Base-by-base conservation (phyloP, 768 basidiomycete genomes). In the Tricholoma hemisulphureum region DNA sequence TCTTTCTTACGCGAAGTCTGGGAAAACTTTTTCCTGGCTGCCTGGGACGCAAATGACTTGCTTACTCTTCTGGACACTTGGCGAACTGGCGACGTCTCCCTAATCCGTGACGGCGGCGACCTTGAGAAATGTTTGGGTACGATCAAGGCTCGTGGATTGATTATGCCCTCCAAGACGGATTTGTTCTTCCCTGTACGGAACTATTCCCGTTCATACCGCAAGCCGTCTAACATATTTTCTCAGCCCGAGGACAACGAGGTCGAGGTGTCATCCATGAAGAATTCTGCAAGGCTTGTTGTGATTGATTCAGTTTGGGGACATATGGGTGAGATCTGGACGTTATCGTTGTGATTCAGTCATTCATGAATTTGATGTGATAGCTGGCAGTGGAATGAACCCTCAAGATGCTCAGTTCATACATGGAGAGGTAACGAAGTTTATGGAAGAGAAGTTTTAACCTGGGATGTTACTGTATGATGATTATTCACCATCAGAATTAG, bases 301-400 rank as follows among this genome's bases (percentile, higher is more conserved):
- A 85, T 85, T 56, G 75, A 79, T 53, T 80, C 82, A 1, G 72
- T 80, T 32, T 84, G 80, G 82, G 84, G 85, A 8, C 84, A 86
- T 66, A 72, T 80, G 68, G 80, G 83, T 82, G 59, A 50, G 78
- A 57, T 13, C 23, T 23, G 21, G 16, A 56, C 32, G n/a, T n/a
- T n/a, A 29, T 34, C 7, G 7, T 16, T 14, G 51, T n/a, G 52
- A 31, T 35, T 11, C 21, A 52, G 55, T n/a, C 16, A 48, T 2
- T 34, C 62, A 16, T 16, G 46, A 34, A 8, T 21, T 31, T 21
- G 18, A 24, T 58, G 4, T 8, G n/a, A 32, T 56, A 81, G 81
- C 77, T 55, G 83, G 81, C 14, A 77, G 76, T 20, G 78, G 77
- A 18, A 57, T 71, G 1, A 79, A 80, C 54, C 46, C 58, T 6